Evolutionary conservation across 2,329 filamentous ascomycete species (phyloP).

Genomic region (Beauveria medogensis): DNA sequence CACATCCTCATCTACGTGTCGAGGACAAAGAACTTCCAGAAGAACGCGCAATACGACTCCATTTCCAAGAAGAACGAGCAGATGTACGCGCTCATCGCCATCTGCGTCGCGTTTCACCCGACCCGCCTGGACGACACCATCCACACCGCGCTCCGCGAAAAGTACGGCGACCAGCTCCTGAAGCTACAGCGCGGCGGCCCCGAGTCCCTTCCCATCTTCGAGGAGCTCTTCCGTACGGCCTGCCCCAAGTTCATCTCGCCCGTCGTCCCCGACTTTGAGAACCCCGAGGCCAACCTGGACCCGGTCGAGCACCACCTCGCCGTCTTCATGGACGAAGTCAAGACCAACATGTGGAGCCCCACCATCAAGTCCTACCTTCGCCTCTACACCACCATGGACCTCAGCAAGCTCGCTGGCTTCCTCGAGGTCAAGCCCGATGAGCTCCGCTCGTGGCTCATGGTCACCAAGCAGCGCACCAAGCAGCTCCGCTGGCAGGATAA

Average conservation of each 20-base stretch:
- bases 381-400: slow-evolving; percentile 98
- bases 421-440: slow-evolving; percentile 95
- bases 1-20: slow-evolving; percentile 99
- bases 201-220: slow-evolving; percentile 90
- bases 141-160: slow-evolving; percentile 94
- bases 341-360: slow-evolving; percentile 97
- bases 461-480: slow-evolving; percentile 98
- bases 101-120: slow-evolving; percentile 96
- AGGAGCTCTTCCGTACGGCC: slow-evolving; percentile 95
- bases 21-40: slow-evolving; percentile 99
- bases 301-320: slow-evolving; percentile 93
- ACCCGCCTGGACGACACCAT: slow-evolving; percentile 97
- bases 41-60: slow-evolving; percentile 95
- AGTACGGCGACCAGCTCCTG: slow-evolving; percentile 97
- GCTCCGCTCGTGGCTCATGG: slow-evolving; percentile 83
- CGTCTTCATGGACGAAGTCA: slow-evolving; percentile 99
- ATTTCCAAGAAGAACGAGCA: slow-evolving; percentile 99
- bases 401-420: slow-evolving; percentile 96
- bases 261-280: slow-evolving; percentile 94
- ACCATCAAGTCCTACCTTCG: slow-evolving; percentile 98
- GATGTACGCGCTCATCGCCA: slow-evolving; percentile 98
- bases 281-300: slow-evolving; percentile 91
- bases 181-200: slow-evolving; percentile 94
- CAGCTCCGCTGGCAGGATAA: slow-evolving; percentile 89
- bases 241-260: slow-evolving; percentile 99